Evolutionary conservation across 768 basidiomycete genomes (phyloP).

Genomic region (Mycena pura): DNA sequence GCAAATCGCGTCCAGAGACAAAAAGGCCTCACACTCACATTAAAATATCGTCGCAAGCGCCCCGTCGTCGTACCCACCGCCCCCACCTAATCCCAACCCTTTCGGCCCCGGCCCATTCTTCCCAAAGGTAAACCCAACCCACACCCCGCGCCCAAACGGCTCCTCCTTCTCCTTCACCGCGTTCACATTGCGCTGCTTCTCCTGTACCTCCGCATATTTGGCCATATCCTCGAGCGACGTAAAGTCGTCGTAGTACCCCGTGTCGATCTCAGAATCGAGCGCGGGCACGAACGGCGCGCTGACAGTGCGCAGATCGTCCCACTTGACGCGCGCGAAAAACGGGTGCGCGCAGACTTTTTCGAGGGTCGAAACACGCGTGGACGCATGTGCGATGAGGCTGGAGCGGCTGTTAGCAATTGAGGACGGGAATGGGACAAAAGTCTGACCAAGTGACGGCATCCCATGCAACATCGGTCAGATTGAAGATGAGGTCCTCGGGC

Average conservation of each 20-base stretch:
- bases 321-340: conserved; percentile 81
- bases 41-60: conserved; percentile 68
- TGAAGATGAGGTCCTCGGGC: conserved; percentile 96
- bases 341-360: conserved; percentile 76
- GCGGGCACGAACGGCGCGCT: conserved; percentile 93
- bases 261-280: conserved; percentile 92
- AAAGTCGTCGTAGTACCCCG: conserved; percentile 95
- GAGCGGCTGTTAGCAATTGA: background rate
- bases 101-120: conserved; percentile 78
- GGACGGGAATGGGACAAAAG: conserved; percentile 25
- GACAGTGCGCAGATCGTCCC: conserved; percentile 78
- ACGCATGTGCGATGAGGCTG: conserved; percentile 89
- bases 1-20: background rate
- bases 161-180: conserved; percentile 90
- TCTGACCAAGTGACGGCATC: conserved; percentile 90
- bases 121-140: conserved; percentile 93
- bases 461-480: conserved; percentile 93
- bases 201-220: conserved; percentile 97
- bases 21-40: background rate
- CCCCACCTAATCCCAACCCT: conserved; percentile 40
- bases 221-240: conserved; percentile 93
- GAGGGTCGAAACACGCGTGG: conserved; percentile 77
- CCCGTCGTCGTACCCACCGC: conserved; percentile 53
- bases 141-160: conserved; percentile 71
- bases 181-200: conserved; percentile 96